Evolutionary conservation across 495 filamentous ascomycete species (phyloP), one percentile per base, ranked within the genome.

Genomic region (Hyaloscypha variabilis): DNA sequence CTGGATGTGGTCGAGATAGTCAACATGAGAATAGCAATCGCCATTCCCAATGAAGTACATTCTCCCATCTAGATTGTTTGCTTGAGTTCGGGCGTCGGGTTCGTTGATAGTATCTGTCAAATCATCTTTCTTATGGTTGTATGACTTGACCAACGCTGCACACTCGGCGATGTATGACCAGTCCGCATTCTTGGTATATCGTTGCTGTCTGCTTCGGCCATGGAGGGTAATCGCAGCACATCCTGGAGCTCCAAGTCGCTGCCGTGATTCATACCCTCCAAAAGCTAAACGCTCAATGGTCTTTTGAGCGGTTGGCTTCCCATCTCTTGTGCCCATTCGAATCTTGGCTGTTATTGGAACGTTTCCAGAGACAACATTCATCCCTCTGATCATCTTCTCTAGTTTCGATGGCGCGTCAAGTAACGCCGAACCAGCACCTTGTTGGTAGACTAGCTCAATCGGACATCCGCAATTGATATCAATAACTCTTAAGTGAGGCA

Each of bases 391-490:
- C 69, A 97, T 97, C 76, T 93, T 92, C 70, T 97, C 91, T 46
- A 99, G 76, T 74, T 96, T 97, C 29, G 84, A 84, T 49, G 83
- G 89, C 46, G 86, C 80, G 65, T 98, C 95, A 17, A 99, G 85
- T 1, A 99, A 85, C n/a, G 91, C 93, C n/a, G 94, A 97, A 3
- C 95, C 95, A 24, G 92, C 91, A 51, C 95, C 95, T 42, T 89
- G 82, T 46, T 90, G 85, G 80, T 85, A 97, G 50, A 99, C 88
- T 61, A 97, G 83, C 67, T 99, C 94, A 71, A 99, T 97, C 19
- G 95, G 95, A 72, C 95, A 99, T 31, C 95, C 95, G 71, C 94
- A 97, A 78, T 99, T 99, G 64, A 99, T 77, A 72, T 99, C 95
- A 63, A 99, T 88, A 6, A 96, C 85, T 30, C 95, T 89, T 11